These are phyloP conservation scores for Galeopsis tetrahit DNA, from an alignment of 257 asterid genomes.

Conservation along the genomic window DNA sequence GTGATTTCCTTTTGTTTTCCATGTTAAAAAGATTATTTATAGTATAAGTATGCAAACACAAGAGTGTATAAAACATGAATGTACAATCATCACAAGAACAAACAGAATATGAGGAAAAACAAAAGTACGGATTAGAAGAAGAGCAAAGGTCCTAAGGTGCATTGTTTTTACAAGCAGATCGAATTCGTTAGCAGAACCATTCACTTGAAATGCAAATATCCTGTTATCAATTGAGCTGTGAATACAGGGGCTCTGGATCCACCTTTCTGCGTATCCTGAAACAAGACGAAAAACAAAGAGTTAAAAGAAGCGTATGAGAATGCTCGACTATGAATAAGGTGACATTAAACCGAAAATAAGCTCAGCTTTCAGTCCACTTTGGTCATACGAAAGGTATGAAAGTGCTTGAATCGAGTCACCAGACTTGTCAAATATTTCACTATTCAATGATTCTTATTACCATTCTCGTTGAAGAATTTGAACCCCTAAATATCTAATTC, in stretches of 20 bases:
- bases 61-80: background rate
- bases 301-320: no score
- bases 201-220: background rate
- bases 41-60: background rate
- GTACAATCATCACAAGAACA: background rate
- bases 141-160: background rate
- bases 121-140: background rate
- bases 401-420: no score
- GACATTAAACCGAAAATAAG: no score
- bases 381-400: no score
- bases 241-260: conserved; percentile 63
- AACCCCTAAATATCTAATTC: no score
- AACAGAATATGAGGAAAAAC: background rate
- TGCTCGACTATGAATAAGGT: no score
- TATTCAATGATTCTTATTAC: no score
- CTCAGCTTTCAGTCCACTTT: no score
- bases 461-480: no score
- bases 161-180: background rate
- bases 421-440: no score
- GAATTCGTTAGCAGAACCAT: background rate
- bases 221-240: conserved; percentile 7
- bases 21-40: no score
- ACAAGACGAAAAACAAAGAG: conserved; percentile 2
- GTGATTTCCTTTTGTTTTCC: no score
- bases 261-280: conserved; percentile 69